phyloP scores from a whole-genome alignment of 768 basidiomycete genomes.

The Tylopilus subfusipes region DNA sequence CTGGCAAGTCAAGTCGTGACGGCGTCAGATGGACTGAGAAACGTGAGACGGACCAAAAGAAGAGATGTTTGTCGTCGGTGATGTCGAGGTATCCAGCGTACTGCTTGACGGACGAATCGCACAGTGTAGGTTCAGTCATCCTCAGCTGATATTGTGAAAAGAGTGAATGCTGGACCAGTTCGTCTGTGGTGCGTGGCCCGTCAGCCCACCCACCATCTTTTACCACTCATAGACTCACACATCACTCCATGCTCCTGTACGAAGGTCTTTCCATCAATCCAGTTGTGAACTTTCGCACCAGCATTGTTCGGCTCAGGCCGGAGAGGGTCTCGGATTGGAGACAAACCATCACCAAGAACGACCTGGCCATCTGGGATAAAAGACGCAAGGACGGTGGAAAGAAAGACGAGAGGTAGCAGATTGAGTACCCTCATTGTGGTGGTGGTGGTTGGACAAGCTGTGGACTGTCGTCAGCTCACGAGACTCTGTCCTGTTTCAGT shows the following conservation, averaged over 20 bases:
- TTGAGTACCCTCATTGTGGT: slow-evolving; percentile 37
- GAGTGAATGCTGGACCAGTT: slow-evolving; percentile 55
- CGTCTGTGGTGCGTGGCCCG: slow-evolving; percentile 38
- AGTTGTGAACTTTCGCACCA: slow-evolving; percentile 53
- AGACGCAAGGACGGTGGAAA: slow-evolving; percentile 36
- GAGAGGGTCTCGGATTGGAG: slow-evolving; percentile 31
- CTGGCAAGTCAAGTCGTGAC: neutral
- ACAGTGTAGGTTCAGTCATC: slow-evolving; percentile 65
- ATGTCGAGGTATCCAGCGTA: slow-evolving; percentile 84
- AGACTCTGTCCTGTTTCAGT: neutral
- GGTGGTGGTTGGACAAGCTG: neutral
- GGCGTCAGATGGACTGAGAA: neutral
- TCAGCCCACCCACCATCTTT: neutral
- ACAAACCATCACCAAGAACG: slow-evolving; percentile 35
- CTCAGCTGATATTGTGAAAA: slow-evolving; percentile 55
- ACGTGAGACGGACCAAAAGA: slow-evolving; percentile 66
- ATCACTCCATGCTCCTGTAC: slow-evolving; percentile 67
- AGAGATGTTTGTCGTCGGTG: slow-evolving; percentile 74
- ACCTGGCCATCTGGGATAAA: slow-evolving; percentile 42
- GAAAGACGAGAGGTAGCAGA: slow-evolving; percentile 34
- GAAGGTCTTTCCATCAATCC: slow-evolving; percentile 63
- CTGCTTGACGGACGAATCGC: slow-evolving; percentile 67
- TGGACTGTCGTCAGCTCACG: neutral
- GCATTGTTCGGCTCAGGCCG: slow-evolving; percentile 39
- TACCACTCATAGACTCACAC: slow-evolving; percentile 48